Evolutionary conservation across 805 yeast genomes (phyloP).

Genomic region (Suhomyces emberorum): DNA sequence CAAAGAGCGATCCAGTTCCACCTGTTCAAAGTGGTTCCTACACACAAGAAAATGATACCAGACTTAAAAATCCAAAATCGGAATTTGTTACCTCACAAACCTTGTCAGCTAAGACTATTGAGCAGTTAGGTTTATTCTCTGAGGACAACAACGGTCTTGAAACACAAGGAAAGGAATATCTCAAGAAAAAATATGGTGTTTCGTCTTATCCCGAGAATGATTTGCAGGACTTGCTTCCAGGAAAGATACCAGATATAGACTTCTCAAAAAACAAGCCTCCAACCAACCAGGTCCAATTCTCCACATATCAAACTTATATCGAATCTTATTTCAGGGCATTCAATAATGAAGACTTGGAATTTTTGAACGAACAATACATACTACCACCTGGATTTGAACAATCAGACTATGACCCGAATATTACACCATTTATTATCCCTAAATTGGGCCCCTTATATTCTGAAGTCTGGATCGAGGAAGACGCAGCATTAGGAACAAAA

Average conservation of each 20-base stretch:
- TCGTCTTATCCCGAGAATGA: constrained; percentile 85
- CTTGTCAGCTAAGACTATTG: constrained; percentile 58
- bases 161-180: constrained; percentile 67
- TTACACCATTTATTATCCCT: constrained; percentile 76
- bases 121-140: constrained; percentile 60
- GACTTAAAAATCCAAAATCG: constrained; percentile 66
- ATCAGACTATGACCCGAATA: constrained; percentile 56
- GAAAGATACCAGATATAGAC: constrained; percentile 82
- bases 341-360: constrained; percentile 75
- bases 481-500: constrained; percentile 44
- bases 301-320: constrained; percentile 79
- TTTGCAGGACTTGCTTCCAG: constrained; percentile 74
- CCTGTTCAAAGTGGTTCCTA: constrained; percentile 45
- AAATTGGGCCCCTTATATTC: constrained; percentile 80
- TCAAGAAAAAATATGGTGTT: constrained; percentile 78
- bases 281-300: constrained; percentile 85
- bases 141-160: constrained; percentile 59
- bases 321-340: constrained; percentile 82
- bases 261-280: constrained; percentile 70
- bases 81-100: constrained; percentile 73
- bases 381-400: constrained; percentile 50
- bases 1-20: constrained; percentile 37
- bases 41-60: constrained; percentile 54
- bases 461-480: constrained; percentile 86
- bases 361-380: constrained; percentile 60